Evolutionary conservation across 1,284 basidiomycete species (phyloP).

Genomic region (Moniliophthora roreri): DNA sequence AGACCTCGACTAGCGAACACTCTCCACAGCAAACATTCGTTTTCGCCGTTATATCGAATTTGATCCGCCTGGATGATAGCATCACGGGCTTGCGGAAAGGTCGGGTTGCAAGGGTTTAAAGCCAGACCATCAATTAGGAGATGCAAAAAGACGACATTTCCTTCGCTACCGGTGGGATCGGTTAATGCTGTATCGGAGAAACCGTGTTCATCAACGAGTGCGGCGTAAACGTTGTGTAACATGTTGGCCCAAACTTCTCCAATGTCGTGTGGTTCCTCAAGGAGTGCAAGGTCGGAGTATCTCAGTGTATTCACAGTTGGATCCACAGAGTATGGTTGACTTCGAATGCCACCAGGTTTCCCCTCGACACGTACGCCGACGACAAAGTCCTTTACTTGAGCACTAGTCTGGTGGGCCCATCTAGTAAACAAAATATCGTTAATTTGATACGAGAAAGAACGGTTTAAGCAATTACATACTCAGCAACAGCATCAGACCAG

Average conservation of each 20-base stretch:
- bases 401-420: not conserved
- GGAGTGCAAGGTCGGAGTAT: not conserved
- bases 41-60: conserved; percentile 33
- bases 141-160: conserved; percentile 34
- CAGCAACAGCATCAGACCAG: conserved; percentile 53
- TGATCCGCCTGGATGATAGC: conserved; percentile 35
- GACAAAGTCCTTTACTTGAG: not conserved
- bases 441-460: not conserved
- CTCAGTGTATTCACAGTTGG: not conserved
- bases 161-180: conserved; percentile 25
- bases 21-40: conserved; percentile 32
- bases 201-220: conserved; percentile 32
- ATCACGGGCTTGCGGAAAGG: conserved; percentile 24
- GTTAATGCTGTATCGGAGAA: conserved; percentile 25
- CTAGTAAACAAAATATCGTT: not conserved
- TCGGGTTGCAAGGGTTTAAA: conserved; percentile 34
- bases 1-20: conserved; percentile 37
- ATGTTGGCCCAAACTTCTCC: conserved; percentile 31
- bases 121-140: conserved; percentile 30
- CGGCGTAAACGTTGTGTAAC: conserved; percentile 36
- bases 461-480: conserved; percentile 24
- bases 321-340: conserved; percentile 13
- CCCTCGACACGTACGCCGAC: conserved; percentile 21
- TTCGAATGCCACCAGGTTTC: conserved; percentile 34
- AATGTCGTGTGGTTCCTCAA: not conserved